Evolutionary conservation across 2,329 filamentous ascomycete species (phyloP).

Genomic region (Penicillium sp.): DNA sequence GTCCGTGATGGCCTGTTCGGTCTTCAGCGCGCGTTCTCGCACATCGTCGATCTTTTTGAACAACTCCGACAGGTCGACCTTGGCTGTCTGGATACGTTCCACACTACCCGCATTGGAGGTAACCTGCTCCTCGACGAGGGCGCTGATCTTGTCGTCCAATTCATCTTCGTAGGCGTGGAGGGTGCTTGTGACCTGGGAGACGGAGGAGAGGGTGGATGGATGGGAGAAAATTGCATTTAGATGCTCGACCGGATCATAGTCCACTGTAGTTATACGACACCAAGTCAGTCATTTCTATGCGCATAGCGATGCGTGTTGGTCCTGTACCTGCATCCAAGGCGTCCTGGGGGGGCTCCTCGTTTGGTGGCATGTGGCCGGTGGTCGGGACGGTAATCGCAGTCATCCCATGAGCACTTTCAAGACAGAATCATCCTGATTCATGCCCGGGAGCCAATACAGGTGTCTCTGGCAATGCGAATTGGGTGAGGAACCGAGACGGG

Average conservation of each 20-base stretch:
- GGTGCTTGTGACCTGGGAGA: constrained; percentile 70
- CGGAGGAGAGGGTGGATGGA: constrained; percentile 77
- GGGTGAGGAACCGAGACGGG: constrained; percentile 12
- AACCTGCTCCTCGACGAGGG: constrained; percentile 73
- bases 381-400: constrained; percentile 33
- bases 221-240: constrained; percentile 93
- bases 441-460: constrained; percentile 3
- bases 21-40: constrained; percentile 82
- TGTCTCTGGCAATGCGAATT: constrained; percentile 17
- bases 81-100: constrained; percentile 86
- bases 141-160: constrained; percentile 74
- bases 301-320: constrained; percentile 4
- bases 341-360: constrained; percentile 40
- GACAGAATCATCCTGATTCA: constrained; percentile 20
- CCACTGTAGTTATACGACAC: constrained; percentile 50
- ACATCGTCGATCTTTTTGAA: constrained; percentile 96
- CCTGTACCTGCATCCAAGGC: constrained; percentile 48
- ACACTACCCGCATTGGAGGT: constrained; percentile 85
- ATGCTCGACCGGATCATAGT: constrained; percentile 92
- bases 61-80: constrained; percentile 82
- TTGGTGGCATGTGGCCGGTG: constrained; percentile 41
- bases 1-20: constrained; percentile 92
- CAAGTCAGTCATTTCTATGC: constrained; percentile 8
- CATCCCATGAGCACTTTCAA: constrained; percentile 36
- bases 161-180: constrained; percentile 78